Evolutionary conservation across 1,284 basidiomycete species (phyloP), one percentile per base, ranked within the genome.

Genomic region (Caloboletus firmus): DNA sequence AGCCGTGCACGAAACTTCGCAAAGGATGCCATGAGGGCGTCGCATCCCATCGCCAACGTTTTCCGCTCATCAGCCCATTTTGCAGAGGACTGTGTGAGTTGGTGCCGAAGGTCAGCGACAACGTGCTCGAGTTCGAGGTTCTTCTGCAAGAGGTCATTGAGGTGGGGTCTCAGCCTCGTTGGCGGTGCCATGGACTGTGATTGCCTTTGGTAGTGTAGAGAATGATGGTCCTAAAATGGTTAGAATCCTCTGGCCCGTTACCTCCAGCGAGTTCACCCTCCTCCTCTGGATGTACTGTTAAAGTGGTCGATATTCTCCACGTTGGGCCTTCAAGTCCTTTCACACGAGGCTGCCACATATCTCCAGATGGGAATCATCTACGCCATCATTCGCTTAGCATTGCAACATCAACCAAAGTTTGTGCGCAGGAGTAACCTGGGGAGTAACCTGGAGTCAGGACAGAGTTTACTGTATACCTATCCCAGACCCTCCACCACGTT

Each of bases 1-100:
- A 69, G 42, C 2, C 59, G 56, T 44, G 64, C 66, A 35, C 64
- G 64, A 37, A 68, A 69, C 45, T 69, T 66, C 28, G 66, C 67
- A 64, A 66, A 66, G 26, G 67, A 69, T 22, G 64, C 66, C 64
- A 66, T 66, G 64, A 66, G 67, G 12, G 42, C 12, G 35, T 66
- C 67, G 34, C 64, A 66, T 24, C 56, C 62, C 45, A 50, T 42
- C 40, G 56, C 56, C 42, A 66, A 52, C 32, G 49, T 51, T 48
- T 66, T 66, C 43, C 67, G 64, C 55, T 66, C 64, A 37, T 66
- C 67, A 7, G 59, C 67, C 67, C 64, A 69, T 55, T 64, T 68
- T 36, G 64, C 65, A 18, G 62, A 53, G 18, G 67, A 66, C 42
- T 66, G 64, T 41, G 64, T 66, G 49, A 69, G 65, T 48, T 66